Conservation (phyloP, 2,329 filamentous ascomycete genomes). For the Sclerotinia subarctica region DNA sequence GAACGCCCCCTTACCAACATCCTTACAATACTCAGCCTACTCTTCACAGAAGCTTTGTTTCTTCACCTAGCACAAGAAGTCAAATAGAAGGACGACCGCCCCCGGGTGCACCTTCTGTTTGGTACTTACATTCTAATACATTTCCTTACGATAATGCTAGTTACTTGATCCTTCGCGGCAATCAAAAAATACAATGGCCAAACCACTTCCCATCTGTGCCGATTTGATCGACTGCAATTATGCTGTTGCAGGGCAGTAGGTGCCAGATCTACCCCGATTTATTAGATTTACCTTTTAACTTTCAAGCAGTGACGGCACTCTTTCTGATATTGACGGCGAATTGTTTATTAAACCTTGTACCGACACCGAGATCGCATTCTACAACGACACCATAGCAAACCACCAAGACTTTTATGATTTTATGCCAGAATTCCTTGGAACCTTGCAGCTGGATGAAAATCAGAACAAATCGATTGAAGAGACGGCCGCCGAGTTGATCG, state of each 20-base stretch:
- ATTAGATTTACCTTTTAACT: slow-evolving; percentile 22
- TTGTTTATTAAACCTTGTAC: slow-evolving; percentile 96
- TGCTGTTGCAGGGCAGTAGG: slow-evolving; percentile 83
- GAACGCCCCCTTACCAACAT: slow-evolving; percentile 5
- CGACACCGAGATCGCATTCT: slow-evolving; percentile 80
- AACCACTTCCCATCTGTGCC: slow-evolving; percentile 43
- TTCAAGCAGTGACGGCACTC: slow-evolving; percentile 73
- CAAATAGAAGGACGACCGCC: slow-evolving; percentile 16
- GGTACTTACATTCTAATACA: slow-evolving; percentile 24
- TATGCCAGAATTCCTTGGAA: slow-evolving; percentile 84
- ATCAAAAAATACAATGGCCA: slow-evolving; percentile 38
- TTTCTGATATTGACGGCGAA: slow-evolving; percentile 77
- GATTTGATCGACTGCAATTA: slow-evolving; percentile 68
- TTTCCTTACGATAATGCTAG: slow-evolving; percentile 36
- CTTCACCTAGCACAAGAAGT: slow-evolving; percentile 15
- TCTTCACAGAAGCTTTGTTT: not conserved
- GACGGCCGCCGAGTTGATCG: slow-evolving; percentile 42
- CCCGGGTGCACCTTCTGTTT: slow-evolving; percentile 8
- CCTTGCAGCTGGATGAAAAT: slow-evolving; percentile 63
- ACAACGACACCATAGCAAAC: slow-evolving; percentile 61
- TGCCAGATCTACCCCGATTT: slow-evolving; percentile 30
- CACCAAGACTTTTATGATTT: slow-evolving; percentile 74
- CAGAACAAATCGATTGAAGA: slow-evolving; percentile 50
- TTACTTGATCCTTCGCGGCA: slow-evolving; percentile 28
- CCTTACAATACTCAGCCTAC: slow-evolving; percentile 20